Evolutionary conservation across 805 yeast species (phyloP), one percentile per base, ranked within the genome.

Genomic region (Sugiyamaella valdiviana): DNA sequence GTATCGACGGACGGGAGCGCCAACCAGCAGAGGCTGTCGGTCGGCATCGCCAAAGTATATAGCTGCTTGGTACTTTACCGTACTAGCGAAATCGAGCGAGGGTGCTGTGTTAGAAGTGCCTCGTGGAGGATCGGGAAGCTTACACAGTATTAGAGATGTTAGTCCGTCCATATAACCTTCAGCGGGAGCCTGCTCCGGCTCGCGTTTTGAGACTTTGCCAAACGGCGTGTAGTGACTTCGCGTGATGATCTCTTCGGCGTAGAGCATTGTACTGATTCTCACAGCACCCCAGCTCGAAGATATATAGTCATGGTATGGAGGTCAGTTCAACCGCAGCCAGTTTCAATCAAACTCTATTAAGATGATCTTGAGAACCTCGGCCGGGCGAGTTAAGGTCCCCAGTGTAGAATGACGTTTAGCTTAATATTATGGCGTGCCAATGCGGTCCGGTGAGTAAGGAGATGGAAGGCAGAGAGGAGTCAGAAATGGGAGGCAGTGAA

Each of bases 31-130:
- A 2, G 44, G 44, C 37, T 41, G 36, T 3, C 5, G 36, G 19
- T 41, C 44, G 6, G 44, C 16, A 9, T 41, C 44, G 5, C 17
- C 29, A n/a, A 26, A 41, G 35, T 15, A 41, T 9, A 41, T 23
- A 5, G 26, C 20, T 12, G 44, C 44, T n/a, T 26, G 35, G 36
- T 41, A 41, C 22, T 41, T 41, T n/a, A 41, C 17, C 16, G 22
- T 21, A 20, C 29, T 41, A 12, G 17, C 29, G 10, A 41, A 19
- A 16, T 41, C 44, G 19, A 41, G 20, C n/a, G 29, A 21, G 12
- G 42, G 29, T 2, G 29, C 42, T 39, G 20, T 10, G 14, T 26
- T 26, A 26, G 32, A 3, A 3, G 14, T 10, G 9, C 32, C 14
- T 5, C 3, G 9, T 26, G 9, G n/a, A n/a, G n/a, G n/a, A n/a